A percentile compares a stretch with the other conserved stretches of the same genome.
Conservation (phyloP, 176 grass and related monocot species). For the Eleusine coracana region DNA sequence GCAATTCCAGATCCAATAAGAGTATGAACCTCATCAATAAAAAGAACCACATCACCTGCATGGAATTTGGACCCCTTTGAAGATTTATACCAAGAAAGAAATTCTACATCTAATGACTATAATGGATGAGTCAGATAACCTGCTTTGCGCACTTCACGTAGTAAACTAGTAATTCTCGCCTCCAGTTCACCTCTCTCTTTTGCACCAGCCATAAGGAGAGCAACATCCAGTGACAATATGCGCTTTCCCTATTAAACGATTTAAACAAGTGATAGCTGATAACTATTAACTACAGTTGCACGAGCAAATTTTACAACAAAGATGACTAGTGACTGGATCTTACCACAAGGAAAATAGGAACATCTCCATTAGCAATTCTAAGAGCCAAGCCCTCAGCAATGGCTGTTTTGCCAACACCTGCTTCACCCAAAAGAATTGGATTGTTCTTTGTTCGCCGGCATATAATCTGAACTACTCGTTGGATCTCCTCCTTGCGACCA, state of each 20-base stretch:
- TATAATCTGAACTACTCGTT: constrained; percentile 96
- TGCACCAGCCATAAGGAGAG: constrained; percentile 91
- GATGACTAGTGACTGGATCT: neutral
- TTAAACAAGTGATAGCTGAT: neutral
- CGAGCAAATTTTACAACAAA: constrained; percentile 11
- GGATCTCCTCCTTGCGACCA: constrained; percentile 73
- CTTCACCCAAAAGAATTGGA: constrained; percentile 97
- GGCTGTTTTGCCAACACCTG: constrained; percentile 96
- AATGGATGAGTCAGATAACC: constrained; percentile 49
- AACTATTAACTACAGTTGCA: neutral
- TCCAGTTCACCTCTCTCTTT: constrained; percentile 97
- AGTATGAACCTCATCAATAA: constrained; percentile 95
- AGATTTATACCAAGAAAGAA: constrained; percentile 21
- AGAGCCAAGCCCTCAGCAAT: constrained; percentile 95
- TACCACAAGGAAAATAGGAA: constrained; percentile 83
- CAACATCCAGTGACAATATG: constrained; percentile 94
- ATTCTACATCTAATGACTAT: neutral
- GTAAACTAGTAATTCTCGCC: constrained; percentile 84
- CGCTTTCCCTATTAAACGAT: constrained; percentile 64
- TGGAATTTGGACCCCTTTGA: constrained; percentile 29
- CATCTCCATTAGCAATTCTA: constrained; percentile 67
- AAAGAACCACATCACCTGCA: constrained; percentile 86
- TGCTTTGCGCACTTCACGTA: constrained; percentile 88
- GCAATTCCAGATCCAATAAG: constrained; percentile 89
- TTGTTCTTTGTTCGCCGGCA: constrained; percentile 97